phyloP scores from a whole-genome alignment of 306 rosid genomes.

The Cucurbita pepo region DNA sequence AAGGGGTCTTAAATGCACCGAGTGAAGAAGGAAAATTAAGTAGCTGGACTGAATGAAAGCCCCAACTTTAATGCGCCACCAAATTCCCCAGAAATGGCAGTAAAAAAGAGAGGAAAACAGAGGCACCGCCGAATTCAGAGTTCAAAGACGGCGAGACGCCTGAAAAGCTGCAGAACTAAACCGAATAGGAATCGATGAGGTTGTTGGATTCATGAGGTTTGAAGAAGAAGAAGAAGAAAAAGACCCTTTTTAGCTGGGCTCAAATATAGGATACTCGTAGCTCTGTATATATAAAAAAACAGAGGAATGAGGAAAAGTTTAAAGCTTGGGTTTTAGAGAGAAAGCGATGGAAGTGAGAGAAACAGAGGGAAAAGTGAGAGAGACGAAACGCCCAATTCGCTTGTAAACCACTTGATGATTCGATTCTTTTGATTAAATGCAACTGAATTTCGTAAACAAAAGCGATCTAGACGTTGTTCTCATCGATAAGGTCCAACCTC shows the following conservation, averaged over 20 bases:
- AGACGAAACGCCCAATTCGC: conserved; percentile 26
- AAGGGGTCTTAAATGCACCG: neutral
- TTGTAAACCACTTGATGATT: conserved; percentile 34
- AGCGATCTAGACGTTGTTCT: conserved; percentile 43
- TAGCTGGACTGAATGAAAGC: conserved; percentile 8
- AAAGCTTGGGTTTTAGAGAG: neutral
- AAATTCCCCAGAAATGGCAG: conserved; percentile 22
- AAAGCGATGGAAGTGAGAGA: neutral
- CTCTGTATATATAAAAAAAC: neutral
- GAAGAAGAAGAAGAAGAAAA: neutral
- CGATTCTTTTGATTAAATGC: conserved; percentile 41
- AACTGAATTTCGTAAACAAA: conserved; percentile 36
- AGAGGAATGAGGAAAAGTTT: neutral
- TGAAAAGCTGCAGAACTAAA: conserved; percentile 36
- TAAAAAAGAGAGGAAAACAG: neutral
- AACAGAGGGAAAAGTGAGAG: neutral
- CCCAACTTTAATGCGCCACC: conserved; percentile 41
- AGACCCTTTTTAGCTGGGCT: conserved; percentile 9
- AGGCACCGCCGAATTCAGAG: conserved; percentile 30
- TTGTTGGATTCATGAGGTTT: neutral
- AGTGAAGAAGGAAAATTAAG: neutral
- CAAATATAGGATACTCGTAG: neutral
- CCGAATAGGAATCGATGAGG: neutral
- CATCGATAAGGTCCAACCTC: conserved; percentile 18
- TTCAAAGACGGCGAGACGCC: conserved; percentile 22